Evolutionary conservation across 1,139 yeast species (phyloP), one percentile per base, ranked within the genome.

Genomic region (Suhomyces chickasaworum): DNA sequence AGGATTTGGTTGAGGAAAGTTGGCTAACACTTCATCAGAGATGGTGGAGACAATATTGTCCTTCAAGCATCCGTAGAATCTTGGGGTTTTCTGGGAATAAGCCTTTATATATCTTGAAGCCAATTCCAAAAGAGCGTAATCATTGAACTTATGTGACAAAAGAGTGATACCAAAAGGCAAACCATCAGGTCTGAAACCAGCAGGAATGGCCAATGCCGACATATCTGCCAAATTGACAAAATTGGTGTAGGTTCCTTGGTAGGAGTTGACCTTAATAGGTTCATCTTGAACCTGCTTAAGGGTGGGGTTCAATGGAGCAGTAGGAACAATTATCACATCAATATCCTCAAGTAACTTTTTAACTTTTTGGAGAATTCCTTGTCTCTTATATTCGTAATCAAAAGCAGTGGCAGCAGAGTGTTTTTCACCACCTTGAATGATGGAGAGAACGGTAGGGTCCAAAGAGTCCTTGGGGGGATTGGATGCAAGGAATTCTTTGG

Each of bases 231-330:
- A 78, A 64, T 93, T 93, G 57, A 89, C 97, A 66, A 93, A 93
- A 69, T 93, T 93, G 31, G 98, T 93, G 82, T 95, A 93, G 18
- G 97, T 89, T 30, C 99, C 99, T 69, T 93, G 99, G 57, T 75
- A 75, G 7, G 97, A 88, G 71, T 93, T 93, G 58, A 88, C 79
- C 44, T 74, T 66, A 32, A 93, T 72, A n/a, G 98, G 98, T 61
- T 91, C 97, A 3, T 73, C 69, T 47, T 73, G 80, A 32, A 93
- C 80, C 47, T 86, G 82, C 39, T 74, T 82, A 46, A 90, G 80
- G 6, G 90, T 80, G 41, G 98, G 98, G 59, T 86, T 89, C 58
- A 91, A 75, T 7, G 98, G 98, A 55, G 96, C 89, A 6, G 98
- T 91, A 44, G 99, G 99, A 18, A 91, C 91, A 43, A 90, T 76